Percentiles rank a stretch among this genome's conserved stretches.
Conservation (phyloP, 495 filamentous ascomycete genomes). For the Tetracladium setigerum region DNA sequence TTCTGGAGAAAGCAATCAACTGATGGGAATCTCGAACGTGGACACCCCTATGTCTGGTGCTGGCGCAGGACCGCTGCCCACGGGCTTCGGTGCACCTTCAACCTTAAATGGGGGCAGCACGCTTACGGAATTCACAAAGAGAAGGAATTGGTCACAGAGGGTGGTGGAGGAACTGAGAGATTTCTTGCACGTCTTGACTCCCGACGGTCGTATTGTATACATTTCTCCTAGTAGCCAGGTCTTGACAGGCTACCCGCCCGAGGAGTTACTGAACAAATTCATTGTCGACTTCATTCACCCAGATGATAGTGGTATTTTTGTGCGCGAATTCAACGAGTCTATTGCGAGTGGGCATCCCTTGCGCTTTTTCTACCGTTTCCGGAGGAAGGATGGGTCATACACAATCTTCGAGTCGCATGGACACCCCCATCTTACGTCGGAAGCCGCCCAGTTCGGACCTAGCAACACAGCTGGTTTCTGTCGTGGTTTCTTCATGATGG, state of each 20-base stretch:
- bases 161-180: constrained; percentile 88
- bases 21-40: constrained; percentile 1
- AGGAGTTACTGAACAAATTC: constrained; percentile 65
- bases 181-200: constrained; percentile 77
- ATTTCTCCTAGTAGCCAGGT: constrained; percentile 69
- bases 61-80: constrained; percentile 49
- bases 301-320: constrained; percentile 80
- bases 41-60: constrained; percentile 31
- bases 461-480: constrained; percentile 62
- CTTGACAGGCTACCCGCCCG: constrained; percentile 68
- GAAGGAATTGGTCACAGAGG: constrained; percentile 82
- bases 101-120: constrained; percentile 48
- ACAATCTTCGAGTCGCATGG: constrained; percentile 84
- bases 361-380: constrained; percentile 85
- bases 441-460: constrained; percentile 53
- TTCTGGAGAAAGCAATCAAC: constrained; percentile 7
- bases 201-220: constrained; percentile 76
- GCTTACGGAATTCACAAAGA: constrained; percentile 74
- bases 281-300: constrained; percentile 77
- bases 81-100: constrained; percentile 44
- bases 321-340: constrained; percentile 83
- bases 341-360: constrained; percentile 74
- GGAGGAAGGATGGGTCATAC: constrained; percentile 64
- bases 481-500: constrained; percentile 89
- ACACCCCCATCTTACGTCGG: constrained; percentile 80